Evolutionary conservation across 2,329 filamentous ascomycete genomes (phyloP).

Genomic region (Cytospora piceicola): DNA sequence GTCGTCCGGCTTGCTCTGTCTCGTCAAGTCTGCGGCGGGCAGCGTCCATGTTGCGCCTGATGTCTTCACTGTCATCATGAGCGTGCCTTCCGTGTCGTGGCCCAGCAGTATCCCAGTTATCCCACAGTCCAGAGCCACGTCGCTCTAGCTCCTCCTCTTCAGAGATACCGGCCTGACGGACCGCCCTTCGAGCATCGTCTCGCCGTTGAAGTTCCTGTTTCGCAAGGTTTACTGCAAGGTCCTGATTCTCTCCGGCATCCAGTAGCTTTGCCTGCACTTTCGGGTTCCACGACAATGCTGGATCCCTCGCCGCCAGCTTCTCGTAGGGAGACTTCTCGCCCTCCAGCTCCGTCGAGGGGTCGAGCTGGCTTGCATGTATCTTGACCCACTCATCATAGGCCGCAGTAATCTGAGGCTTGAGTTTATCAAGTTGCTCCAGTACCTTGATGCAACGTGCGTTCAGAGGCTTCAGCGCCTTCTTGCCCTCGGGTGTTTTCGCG

Average conservation of each 20-base stretch:
- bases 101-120: constrained; percentile 45
- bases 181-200: constrained; percentile 62
- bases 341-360: constrained; percentile 31
- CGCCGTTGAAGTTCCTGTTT: constrained; percentile 72
- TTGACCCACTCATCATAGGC: constrained; percentile 71
- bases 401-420: constrained; percentile 78
- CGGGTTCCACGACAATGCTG: constrained; percentile 56
- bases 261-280: constrained; percentile 58
- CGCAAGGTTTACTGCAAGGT: constrained; percentile 77
- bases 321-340: constrained; percentile 44
- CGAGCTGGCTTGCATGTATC: constrained; percentile 47
- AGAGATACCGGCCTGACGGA: constrained; percentile 59
- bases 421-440: constrained; percentile 71
- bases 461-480: constrained; percentile 61
- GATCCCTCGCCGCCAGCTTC: constrained; percentile 60
- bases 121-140: constrained; percentile 51
- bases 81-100: constrained; percentile 22
- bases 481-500: constrained; percentile 66
- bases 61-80: constrained; percentile 47
- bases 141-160: constrained; percentile 61
- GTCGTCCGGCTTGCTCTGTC: constrained; percentile 35
- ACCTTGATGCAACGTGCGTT: constrained; percentile 59
- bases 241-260: constrained; percentile 71
- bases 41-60: constrained; percentile 57
- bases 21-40: constrained; percentile 53